Evolutionary conservation across 2,329 filamentous ascomycete species (phyloP).

Genomic region (Ophiostoma pallidulum): DNA sequence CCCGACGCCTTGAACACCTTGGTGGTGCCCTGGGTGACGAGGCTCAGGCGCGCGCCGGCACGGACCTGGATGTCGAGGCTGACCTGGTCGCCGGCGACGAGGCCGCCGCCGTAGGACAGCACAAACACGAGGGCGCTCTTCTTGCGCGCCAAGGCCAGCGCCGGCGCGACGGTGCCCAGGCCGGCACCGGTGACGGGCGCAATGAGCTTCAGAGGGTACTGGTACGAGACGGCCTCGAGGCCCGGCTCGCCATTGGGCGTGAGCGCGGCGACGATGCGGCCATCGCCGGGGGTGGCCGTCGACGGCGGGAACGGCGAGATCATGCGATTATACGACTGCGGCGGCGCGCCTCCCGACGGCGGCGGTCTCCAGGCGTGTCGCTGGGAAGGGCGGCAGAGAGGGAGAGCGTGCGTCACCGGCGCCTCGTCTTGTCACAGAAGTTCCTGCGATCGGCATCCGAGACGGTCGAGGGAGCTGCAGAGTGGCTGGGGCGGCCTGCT

Average conservation of each 20-base stretch:
- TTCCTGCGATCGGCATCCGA: too few relatives aligned
- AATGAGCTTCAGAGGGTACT: slow-evolving; percentile 92
- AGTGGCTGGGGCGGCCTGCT: neutral
- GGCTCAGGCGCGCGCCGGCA: slow-evolving; percentile 53
- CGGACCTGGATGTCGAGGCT: slow-evolving; percentile 60
- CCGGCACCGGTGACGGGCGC: slow-evolving; percentile 46
- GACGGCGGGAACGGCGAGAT: slow-evolving; percentile 69
- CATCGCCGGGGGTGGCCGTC: slow-evolving; percentile 65
- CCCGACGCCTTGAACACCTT: slow-evolving; percentile 77
- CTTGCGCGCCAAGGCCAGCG: slow-evolving; percentile 23
- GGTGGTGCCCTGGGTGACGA: slow-evolving; percentile 71
- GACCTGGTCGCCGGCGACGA: slow-evolving; percentile 80
- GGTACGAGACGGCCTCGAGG: slow-evolving; percentile 68
- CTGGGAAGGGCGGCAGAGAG: too few relatives aligned
- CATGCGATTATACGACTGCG: slow-evolving; percentile 25
- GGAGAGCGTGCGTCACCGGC: too few relatives aligned
- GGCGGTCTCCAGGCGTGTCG: too few relatives aligned
- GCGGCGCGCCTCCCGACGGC: too few relatives aligned
- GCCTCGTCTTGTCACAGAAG: too few relatives aligned
- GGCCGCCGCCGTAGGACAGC: slow-evolving; percentile 86
- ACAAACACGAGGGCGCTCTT: slow-evolving; percentile 75
- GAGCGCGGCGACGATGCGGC: slow-evolving; percentile 62
- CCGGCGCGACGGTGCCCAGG: neutral
- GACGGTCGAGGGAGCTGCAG: too few relatives aligned
- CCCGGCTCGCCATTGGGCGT: slow-evolving; percentile 63